These are phyloP conservation scores for Priceomyces haplophilus DNA, from an alignment of 805 yeast species.

Conservation along the genomic window DNA sequence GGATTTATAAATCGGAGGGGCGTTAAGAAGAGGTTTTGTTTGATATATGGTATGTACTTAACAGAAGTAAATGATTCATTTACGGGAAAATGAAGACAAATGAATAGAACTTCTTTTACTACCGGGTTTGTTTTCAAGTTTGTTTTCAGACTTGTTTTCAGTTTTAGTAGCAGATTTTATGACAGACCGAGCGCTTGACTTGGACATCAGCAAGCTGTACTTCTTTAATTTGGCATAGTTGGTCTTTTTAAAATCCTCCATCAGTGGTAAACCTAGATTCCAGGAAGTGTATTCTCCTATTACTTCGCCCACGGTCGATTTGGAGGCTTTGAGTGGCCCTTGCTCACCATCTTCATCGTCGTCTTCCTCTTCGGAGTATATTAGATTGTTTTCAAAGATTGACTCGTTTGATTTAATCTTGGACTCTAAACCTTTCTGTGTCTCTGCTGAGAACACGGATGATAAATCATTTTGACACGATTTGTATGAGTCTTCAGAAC, in stretches of 20 bases:
- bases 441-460: not conserved
- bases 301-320: not conserved
- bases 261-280: not conserved
- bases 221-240: conserved; percentile 2
- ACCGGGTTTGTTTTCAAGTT: too few relatives aligned
- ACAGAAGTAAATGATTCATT: not conserved
- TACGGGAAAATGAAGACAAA: not conserved
- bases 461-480: not conserved
- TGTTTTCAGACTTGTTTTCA: too few relatives aligned
- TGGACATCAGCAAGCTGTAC: not conserved
- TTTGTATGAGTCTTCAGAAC: not conserved
- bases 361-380: not conserved
- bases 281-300: not conserved
- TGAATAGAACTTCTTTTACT: not conserved
- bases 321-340: too few relatives aligned
- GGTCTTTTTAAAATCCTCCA: not conserved
- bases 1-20: too few relatives aligned
- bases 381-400: not conserved
- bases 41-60: not conserved
- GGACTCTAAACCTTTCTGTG: not conserved
- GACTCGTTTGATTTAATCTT: not conserved
- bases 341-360: not conserved
- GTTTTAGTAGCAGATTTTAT: too few relatives aligned
- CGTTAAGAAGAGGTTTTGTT: not conserved
- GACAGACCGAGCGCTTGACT: too few relatives aligned